These are phyloP conservation scores for Lasiodiplodia hormozganensis DNA, from an alignment of 2,329 filamentous ascomycete species.

Conservation along the genomic window DNA sequence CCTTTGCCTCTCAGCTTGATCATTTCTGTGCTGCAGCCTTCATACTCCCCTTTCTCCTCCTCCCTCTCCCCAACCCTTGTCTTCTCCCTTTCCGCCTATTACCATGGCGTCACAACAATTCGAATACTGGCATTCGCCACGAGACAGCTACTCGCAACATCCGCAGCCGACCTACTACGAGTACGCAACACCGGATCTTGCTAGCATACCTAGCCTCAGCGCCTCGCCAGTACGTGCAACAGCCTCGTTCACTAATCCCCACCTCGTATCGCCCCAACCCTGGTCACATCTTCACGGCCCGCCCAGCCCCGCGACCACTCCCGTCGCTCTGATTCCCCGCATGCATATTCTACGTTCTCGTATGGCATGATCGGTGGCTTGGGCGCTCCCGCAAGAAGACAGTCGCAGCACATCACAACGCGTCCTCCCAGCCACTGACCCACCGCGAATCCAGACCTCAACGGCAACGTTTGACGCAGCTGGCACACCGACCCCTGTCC, in stretches of 20 bases:
- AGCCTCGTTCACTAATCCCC: conserved; percentile 8
- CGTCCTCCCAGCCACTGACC: background rate
- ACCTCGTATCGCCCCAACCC: conserved; percentile 15
- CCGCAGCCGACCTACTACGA: conserved; percentile 44
- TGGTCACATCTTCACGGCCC: conserved; percentile 23
- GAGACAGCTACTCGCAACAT: conserved; percentile 40
- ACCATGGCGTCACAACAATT: conserved; percentile 46
- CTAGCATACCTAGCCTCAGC: conserved; percentile 47
- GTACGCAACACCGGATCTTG: conserved; percentile 40
- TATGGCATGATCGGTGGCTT: conserved; percentile 15
- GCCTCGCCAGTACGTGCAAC: conserved; percentile 46
- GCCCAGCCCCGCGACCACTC: conserved; percentile 13
- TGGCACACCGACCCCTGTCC: conserved; percentile 36
- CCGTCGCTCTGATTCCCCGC: background rate
- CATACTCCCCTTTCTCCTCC: background rate
- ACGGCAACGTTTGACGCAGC: conserved; percentile 42
- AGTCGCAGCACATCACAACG: background rate
- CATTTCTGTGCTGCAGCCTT: conserved; percentile 9
- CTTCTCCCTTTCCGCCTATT: background rate
- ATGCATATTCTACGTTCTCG: conserved; percentile 2
- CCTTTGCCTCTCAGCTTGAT: conserved; percentile 4
- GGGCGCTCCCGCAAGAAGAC: background rate
- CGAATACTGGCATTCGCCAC: conserved; percentile 45
- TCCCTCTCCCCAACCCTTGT: background rate
- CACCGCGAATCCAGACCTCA: conserved; percentile 37